Evolutionary conservation across 352 stramenopile species (phyloP).

Genomic region (Phytophthora sansomeana): DNA sequence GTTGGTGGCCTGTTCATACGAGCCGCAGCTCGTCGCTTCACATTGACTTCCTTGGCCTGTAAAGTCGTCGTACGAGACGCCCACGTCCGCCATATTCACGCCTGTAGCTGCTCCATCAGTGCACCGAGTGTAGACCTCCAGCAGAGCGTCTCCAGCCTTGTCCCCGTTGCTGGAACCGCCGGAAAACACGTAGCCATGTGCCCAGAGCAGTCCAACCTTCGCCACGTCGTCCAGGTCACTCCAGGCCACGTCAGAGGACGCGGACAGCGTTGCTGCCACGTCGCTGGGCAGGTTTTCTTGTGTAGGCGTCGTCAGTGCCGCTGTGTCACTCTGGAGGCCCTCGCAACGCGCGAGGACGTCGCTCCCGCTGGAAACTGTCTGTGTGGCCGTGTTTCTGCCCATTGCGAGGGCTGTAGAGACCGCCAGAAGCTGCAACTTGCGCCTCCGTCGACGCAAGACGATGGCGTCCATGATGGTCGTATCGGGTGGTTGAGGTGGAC

Average conservation of each 20-base stretch:
- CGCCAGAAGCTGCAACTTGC: constrained; percentile 29
- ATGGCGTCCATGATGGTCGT: constrained; percentile 15
- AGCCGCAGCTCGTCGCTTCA: constrained; percentile 37
- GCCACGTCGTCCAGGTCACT: constrained; percentile 42
- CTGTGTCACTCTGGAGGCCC: constrained; percentile 26
- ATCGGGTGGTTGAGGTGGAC: no score
- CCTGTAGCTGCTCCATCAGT: constrained; percentile 11
- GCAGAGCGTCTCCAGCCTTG: constrained; percentile 19
- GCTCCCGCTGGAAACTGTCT: constrained; percentile 3
- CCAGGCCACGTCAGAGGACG: constrained; percentile 34
- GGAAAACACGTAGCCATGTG: constrained; percentile 54
- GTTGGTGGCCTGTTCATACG: constrained; percentile 46
- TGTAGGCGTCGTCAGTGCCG: constrained; percentile 7
- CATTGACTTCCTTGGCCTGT: constrained; percentile 24
- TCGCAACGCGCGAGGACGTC: constrained; percentile 39
- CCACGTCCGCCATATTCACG: constrained; percentile 44
- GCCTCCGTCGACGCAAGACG: constrained; percentile 2
- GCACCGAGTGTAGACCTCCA: constrained; percentile 57
- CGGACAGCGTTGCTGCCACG: constrained; percentile 30
- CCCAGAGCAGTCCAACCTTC: constrained; percentile 58
- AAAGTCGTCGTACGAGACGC: constrained; percentile 37
- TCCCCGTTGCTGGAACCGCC: constrained; percentile 31
- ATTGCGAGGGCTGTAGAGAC: constrained; percentile 30
- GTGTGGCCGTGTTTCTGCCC: not conserved
- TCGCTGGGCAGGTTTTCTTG: constrained; percentile 23